Evolutionary conservation across 176 grass and related monocot species (phyloP).

Genomic region (Pontederia paniculata): DNA sequence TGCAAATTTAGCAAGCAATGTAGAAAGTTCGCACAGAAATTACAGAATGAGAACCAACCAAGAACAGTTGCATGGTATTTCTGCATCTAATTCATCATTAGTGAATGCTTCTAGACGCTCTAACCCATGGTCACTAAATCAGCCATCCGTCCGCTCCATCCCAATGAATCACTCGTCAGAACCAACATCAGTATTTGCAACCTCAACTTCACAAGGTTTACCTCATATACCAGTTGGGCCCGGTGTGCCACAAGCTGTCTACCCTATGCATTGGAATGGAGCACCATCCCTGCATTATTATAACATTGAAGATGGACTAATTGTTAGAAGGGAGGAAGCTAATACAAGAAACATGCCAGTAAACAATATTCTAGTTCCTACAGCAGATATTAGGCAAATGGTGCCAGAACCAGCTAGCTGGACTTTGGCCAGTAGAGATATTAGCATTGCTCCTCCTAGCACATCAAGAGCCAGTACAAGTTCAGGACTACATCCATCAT

Average conservation of each 20-base stretch:
- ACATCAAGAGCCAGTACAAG: conserved; percentile 27
- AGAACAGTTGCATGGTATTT: conserved; percentile 13
- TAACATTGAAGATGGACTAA: conserved; percentile 21
- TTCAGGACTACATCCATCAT: conserved; percentile 29
- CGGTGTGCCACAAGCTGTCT: conserved; percentile 30
- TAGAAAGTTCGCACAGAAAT: conserved; percentile 39
- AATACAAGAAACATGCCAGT: conserved; percentile 23
- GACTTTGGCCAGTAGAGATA: conserved; percentile 25
- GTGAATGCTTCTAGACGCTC: conserved; percentile 30
- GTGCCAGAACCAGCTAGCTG: conserved; percentile 34
- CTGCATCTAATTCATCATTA: conserved; percentile 27
- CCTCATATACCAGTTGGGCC: conserved; percentile 31
- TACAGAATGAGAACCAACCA: conserved; percentile 42
- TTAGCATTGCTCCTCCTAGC: conserved; percentile 20
- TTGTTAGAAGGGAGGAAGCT: conserved; percentile 25
- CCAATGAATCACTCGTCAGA: conserved; percentile 40
- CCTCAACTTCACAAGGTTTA: conserved; percentile 32
- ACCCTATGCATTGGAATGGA: conserved; percentile 33
- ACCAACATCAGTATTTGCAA: conserved; percentile 25
- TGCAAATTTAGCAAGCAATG: conserved; percentile 15
- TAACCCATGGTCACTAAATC: conserved; percentile 30
- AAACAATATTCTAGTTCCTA: conserved; percentile 24
- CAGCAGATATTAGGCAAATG: conserved; percentile 33
- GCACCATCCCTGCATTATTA: conserved; percentile 24
- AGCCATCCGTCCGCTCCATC: conserved; percentile 22